A percentile compares a stretch with the other conserved stretches of the same genome.
phyloP scores from a whole-genome alignment of 225 moss, liverwort and hornwort species.

The Ulota crispa region DNA sequence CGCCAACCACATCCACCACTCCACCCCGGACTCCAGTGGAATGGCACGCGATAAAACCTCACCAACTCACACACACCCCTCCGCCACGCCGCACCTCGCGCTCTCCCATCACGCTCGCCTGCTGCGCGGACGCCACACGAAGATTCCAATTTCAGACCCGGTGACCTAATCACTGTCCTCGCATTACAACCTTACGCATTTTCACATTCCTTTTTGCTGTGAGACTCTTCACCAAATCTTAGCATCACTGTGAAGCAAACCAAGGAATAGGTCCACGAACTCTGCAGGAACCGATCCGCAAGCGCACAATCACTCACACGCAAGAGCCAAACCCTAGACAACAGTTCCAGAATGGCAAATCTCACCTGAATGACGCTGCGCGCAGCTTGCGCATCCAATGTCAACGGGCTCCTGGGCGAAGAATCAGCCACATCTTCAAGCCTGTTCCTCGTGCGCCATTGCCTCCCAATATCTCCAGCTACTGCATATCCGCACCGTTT shows the following conservation, averaged over 20 bases:
- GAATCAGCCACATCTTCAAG: background rate
- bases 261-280: background rate
- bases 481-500: background rate
- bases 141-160: background rate
- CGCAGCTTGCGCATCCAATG: constrained; percentile 2
- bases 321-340: constrained; percentile 17
- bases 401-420: background rate
- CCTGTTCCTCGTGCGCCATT: background rate
- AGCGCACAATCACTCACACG: background rate
- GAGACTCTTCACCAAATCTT: background rate
- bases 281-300: background rate
- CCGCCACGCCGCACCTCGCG: background rate
- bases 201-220: background rate
- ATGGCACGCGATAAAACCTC: constrained; percentile 12
- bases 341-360: background rate
- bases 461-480: background rate
- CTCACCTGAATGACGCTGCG: constrained; percentile 9
- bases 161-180: background rate
- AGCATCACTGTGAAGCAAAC: background rate
- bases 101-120: background rate
- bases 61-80: background rate
- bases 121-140: background rate
- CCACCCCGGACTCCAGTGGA: background rate
- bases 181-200: background rate
- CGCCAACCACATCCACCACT: constrained; percentile 16